Percentiles rank a stretch among this genome's conserved stretches.
Conservation (phyloP, 257 asterid species). For the Lantana camara region DNA sequence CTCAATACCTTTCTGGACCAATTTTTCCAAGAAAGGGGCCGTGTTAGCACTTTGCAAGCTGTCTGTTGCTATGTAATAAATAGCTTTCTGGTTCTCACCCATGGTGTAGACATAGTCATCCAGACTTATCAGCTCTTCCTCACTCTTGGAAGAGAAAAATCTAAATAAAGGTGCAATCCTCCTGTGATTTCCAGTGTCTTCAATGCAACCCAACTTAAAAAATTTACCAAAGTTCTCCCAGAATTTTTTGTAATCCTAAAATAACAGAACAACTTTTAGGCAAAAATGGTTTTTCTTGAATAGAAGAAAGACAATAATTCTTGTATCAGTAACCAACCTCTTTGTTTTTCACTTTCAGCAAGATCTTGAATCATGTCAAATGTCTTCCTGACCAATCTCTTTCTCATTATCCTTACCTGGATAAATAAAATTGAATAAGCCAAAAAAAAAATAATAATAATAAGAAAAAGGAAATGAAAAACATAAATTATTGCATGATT, state of each 20-base stretch:
- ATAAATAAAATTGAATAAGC: conserved; percentile 18
- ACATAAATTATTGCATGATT: no score
- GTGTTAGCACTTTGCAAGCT: conserved; percentile 94
- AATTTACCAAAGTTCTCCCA: no score
- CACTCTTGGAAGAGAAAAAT: conserved; percentile 91
- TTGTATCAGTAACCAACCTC: conserved; percentile 53
- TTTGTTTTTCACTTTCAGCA: conserved; percentile 89
- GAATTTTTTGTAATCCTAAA: conserved; percentile 94
- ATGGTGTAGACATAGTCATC: conserved; percentile 93
- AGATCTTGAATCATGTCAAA: no score
- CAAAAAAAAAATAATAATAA: no score
- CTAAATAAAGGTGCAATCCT: no score
- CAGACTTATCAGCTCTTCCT: conserved; percentile 84
- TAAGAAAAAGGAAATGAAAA: no score
- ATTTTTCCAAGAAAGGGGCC: conserved; percentile 94
- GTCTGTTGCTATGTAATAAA: conserved; percentile 89
- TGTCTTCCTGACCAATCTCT: no score
- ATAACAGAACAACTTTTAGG: conserved; percentile 18
- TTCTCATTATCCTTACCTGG: conserved; percentile 96
- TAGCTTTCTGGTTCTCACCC: conserved; percentile 89
- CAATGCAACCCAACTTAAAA: no score
- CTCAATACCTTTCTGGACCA: conserved; percentile 92
- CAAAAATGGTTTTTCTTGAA: no score
- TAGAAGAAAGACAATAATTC: background rate
- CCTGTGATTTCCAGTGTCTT: no score